phyloP scores from a whole-genome alignment of 2,329 filamentous ascomycete species.

The Trichoderma harzianum region DNA sequence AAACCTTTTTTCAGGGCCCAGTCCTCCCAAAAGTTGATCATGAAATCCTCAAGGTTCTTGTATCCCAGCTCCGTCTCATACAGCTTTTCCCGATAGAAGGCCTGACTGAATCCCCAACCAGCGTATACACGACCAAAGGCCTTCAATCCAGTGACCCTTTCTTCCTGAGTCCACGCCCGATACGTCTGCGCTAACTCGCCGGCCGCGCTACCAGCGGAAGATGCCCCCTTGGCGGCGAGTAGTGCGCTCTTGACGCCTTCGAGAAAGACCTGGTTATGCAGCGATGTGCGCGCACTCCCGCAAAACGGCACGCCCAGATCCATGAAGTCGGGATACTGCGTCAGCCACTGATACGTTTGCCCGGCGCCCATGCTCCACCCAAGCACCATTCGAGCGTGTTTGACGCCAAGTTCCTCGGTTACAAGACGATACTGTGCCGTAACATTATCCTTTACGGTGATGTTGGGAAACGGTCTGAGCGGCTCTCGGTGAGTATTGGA shows the following conservation, averaged over 20 bases:
- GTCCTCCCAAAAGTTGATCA: slow-evolving; percentile 71
- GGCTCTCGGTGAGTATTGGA: slow-evolving; percentile 39
- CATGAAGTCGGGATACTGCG: slow-evolving; percentile 48
- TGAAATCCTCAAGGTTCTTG: slow-evolving; percentile 68
- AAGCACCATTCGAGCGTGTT: slow-evolving; percentile 44
- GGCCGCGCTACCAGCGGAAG: slow-evolving; percentile 48
- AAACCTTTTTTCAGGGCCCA: slow-evolving; percentile 64
- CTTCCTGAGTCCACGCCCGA: slow-evolving; percentile 39
- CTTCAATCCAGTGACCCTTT: slow-evolving; percentile 50
- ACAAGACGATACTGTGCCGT: slow-evolving; percentile 45
- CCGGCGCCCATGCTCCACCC: slow-evolving; percentile 58
- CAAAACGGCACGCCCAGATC: slow-evolving; percentile 47
- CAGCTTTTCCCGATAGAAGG: slow-evolving; percentile 71
- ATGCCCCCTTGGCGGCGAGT: slow-evolving; percentile 36
- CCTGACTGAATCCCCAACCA: slow-evolving; percentile 76
- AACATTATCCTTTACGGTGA: slow-evolving; percentile 51
- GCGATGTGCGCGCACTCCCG: slow-evolving; percentile 47
- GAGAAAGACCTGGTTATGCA: slow-evolving; percentile 53
- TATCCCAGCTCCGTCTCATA: slow-evolving; percentile 63
- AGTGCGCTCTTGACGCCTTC: slow-evolving; percentile 51
- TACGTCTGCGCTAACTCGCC: slow-evolving; percentile 27
- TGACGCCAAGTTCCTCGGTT: slow-evolving; percentile 40
- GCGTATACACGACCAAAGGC: slow-evolving; percentile 74
- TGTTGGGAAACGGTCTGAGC: slow-evolving; percentile 39
- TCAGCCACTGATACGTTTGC: slow-evolving; percentile 51